A percentile compares a stretch with the other conserved stretches of the same genome.
Conservation (phyloP, 2,329 filamentous ascomycete genomes). For the Orbilia blumenaviensis region DNA sequence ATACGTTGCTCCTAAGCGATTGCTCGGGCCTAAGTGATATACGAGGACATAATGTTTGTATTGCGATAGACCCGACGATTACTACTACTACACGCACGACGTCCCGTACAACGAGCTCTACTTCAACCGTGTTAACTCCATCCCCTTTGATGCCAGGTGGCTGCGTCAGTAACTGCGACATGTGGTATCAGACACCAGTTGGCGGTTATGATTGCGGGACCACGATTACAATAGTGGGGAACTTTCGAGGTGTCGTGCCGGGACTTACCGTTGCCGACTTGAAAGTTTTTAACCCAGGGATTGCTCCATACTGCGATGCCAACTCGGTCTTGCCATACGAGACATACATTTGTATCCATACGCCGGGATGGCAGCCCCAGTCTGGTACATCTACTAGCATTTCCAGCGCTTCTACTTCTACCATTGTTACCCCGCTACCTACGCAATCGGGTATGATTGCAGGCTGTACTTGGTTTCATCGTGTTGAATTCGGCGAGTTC, state of each 20-base stretch:
- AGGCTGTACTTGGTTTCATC: conserved; percentile 11
- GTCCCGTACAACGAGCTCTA: background rate
- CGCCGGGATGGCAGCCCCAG: background rate
- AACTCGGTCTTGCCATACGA: background rate
- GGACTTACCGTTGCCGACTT: background rate
- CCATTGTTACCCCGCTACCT: background rate
- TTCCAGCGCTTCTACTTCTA: background rate
- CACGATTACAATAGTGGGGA: background rate
- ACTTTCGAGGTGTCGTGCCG: background rate
- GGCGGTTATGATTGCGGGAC: background rate
- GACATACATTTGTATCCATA: background rate
- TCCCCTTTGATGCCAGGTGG: background rate
- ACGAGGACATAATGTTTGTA: conserved; percentile 1
- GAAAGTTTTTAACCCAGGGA: background rate
- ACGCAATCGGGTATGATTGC: conserved; percentile 8
- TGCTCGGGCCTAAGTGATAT: conserved; percentile 14
- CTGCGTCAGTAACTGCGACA: background rate
- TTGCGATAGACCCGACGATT: background rate
- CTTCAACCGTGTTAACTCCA: background rate
- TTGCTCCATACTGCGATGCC: background rate
- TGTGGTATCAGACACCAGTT: background rate
- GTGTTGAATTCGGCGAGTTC: conserved; percentile 11
- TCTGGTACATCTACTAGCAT: background rate
- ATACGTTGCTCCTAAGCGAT: background rate
- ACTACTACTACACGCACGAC: background rate